Conservation (phyloP, 1,284 basidiomycete genomes). For the Mycosarcoma maydis region DNA sequence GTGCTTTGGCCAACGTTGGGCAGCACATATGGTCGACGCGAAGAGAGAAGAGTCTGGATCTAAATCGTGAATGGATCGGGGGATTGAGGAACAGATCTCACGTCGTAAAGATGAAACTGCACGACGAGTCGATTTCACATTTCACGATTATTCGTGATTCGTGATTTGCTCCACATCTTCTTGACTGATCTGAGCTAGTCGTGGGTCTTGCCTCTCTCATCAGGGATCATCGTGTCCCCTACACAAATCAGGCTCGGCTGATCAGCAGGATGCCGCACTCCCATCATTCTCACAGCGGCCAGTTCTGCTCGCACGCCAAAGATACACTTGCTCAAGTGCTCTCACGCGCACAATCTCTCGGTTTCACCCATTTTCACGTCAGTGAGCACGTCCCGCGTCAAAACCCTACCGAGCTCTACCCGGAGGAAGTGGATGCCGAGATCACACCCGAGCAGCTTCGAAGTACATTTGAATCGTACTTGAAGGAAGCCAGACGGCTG, state of each 20-base stretch:
- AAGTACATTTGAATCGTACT: constrained; percentile 75
- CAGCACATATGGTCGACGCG: too few relatives aligned
- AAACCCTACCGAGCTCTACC: constrained; percentile 82
- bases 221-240: background rate
- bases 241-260: background rate
- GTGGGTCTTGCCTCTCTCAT: background rate
- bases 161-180: too few relatives aligned
- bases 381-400: constrained; percentile 96
- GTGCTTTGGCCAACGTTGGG: too few relatives aligned
- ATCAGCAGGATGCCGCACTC: constrained; percentile 74
- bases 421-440: constrained; percentile 77
- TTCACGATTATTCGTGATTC: too few relatives aligned
- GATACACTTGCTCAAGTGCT: constrained; percentile 83
- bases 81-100: too few relatives aligned
- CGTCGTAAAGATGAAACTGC: too few relatives aligned
- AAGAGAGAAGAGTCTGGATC: constrained; percentile 1
- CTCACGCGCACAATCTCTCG: constrained; percentile 77
- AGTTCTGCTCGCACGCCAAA: constrained; percentile 91
- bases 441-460: constrained; percentile 71
- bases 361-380: constrained; percentile 85
- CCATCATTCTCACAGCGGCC: constrained; percentile 94
- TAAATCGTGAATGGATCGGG: too few relatives aligned
- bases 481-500: constrained; percentile 80
- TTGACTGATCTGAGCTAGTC: too few relatives aligned
- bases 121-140: too few relatives aligned